Percentiles rank a stretch among this genome's conserved stretches.
These are phyloP conservation scores for Hypoxylon sp. DNA, from an alignment of 2,329 filamentous ascomycete genomes.

Conservation along the genomic window DNA sequence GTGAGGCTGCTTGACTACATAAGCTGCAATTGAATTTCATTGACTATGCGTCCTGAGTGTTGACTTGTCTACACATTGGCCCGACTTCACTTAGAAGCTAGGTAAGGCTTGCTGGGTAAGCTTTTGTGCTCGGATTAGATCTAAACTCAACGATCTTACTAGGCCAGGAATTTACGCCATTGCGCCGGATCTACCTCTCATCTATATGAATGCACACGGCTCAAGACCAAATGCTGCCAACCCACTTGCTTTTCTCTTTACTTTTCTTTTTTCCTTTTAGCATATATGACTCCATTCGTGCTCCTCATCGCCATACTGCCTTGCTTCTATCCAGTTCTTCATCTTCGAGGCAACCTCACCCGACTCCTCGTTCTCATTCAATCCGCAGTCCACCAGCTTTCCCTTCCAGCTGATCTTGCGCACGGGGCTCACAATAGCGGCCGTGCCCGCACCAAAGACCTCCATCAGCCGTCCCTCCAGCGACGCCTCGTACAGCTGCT, in stretches of 20 bases:
- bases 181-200: conserved; percentile 42
- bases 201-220: conserved; percentile 34
- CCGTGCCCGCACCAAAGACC: conserved; percentile 94
- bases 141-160: conserved; percentile 22
- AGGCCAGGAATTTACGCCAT: conserved; percentile 38
- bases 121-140: conserved; percentile 13
- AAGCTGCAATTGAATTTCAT: conserved; percentile 40
- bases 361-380: conserved; percentile 85
- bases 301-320: conserved; percentile 94
- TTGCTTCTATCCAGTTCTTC: conserved; percentile 96
- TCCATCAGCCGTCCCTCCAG: conserved; percentile 89
- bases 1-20: conserved; percentile 33
- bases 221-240: conserved; percentile 15
- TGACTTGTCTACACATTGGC: background rate
- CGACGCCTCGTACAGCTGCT: conserved; percentile 84
- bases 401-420: conserved; percentile 91
- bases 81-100: background rate
- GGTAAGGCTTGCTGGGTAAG: background rate
- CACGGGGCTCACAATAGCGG: conserved; percentile 92
- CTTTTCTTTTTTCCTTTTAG: conserved; percentile 39
- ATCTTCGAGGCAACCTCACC: conserved; percentile 87
- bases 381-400: conserved; percentile 83
- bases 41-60: conserved; percentile 5
- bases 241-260: conserved; percentile 7
- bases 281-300: conserved; percentile 87